Conservation (phyloP, 495 filamentous ascomycete genomes). For the Trichoderma gamsii region DNA sequence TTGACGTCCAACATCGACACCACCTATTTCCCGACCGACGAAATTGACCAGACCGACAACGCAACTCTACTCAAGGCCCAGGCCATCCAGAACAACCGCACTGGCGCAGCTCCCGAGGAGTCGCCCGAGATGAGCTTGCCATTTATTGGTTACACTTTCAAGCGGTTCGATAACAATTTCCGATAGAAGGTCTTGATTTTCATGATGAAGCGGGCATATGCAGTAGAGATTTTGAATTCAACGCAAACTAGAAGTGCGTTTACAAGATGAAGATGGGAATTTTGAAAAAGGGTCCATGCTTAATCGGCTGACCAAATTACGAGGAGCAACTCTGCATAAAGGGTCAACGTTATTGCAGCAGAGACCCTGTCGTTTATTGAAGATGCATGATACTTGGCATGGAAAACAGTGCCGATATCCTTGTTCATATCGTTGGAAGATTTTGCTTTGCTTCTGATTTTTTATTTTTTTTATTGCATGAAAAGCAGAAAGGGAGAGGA, state of each 20-base stretch:
- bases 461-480: neutral
- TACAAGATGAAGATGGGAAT: neutral
- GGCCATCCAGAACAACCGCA: constrained; percentile 22
- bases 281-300: neutral
- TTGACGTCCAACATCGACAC: constrained; percentile 88
- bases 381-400: constrained; percentile 5
- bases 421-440: neutral
- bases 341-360: neutral
- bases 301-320: constrained; percentile 5
- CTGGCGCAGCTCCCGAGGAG: constrained; percentile 34
- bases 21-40: constrained; percentile 97
- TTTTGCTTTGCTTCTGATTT: neutral
- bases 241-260: constrained; percentile 1
- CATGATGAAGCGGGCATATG: constrained; percentile 9
- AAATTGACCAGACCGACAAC: constrained; percentile 90
- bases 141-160: constrained; percentile 98
- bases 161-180: constrained; percentile 83
- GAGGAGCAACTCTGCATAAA: constrained; percentile 9
- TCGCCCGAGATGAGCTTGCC: constrained; percentile 85
- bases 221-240: constrained; percentile 1
- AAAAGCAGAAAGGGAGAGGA: neutral
- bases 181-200: constrained; percentile 29
- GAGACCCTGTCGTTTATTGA: neutral
- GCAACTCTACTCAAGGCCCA: constrained; percentile 62
- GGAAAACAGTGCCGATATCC: neutral